Evolutionary conservation across 2,329 filamentous ascomycete genomes (phyloP).

Genomic region (Pseudopyrenochaeta lycopersici): DNA sequence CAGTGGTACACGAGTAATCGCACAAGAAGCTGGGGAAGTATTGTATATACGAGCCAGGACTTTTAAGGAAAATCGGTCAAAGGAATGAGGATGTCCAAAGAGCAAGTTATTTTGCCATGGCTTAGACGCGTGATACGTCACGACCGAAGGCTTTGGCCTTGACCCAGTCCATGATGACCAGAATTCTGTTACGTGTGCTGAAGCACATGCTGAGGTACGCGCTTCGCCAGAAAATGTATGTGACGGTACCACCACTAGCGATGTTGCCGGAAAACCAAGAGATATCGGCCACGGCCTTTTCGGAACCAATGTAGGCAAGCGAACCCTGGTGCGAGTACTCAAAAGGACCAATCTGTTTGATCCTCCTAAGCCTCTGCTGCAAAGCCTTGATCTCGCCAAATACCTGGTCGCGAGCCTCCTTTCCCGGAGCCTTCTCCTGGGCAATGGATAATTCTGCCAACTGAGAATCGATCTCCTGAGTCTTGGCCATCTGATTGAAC

Average conservation of each 20-base stretch:
- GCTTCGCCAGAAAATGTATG: slow-evolving; percentile 97
- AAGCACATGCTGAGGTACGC: slow-evolving; percentile 99
- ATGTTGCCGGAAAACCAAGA: slow-evolving; percentile 98
- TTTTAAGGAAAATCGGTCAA: slow-evolving; percentile 7
- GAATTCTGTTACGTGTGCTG: slow-evolving; percentile 93
- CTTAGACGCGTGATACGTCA: slow-evolving; percentile 80
- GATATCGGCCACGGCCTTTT: slow-evolving; percentile 97
- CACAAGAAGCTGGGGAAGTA: not conserved
- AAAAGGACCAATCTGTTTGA: slow-evolving; percentile 97
- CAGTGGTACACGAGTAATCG: slow-evolving; percentile 15
- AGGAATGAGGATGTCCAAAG: not conserved
- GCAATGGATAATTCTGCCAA: slow-evolving; percentile 72
- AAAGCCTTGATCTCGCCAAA: slow-evolving; percentile 83
- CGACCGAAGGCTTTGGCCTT: slow-evolving; percentile 97
- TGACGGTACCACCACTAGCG: slow-evolving; percentile 89
- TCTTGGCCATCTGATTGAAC: slow-evolving; percentile 99
- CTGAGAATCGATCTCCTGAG: slow-evolving; percentile 79
- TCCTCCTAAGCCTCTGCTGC: slow-evolving; percentile 85
- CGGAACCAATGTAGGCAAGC: slow-evolving; percentile 96
- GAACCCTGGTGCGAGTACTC: slow-evolving; percentile 98
- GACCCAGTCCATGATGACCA: slow-evolving; percentile 93
- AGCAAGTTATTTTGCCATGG: not conserved
- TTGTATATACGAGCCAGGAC: slow-evolving; percentile 4
- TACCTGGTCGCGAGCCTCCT: slow-evolving; percentile 65
- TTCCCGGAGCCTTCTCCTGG: slow-evolving; percentile 72